phyloP scores from a whole-genome alignment of 129 eudicot species.

The Silybum marianum region DNA sequence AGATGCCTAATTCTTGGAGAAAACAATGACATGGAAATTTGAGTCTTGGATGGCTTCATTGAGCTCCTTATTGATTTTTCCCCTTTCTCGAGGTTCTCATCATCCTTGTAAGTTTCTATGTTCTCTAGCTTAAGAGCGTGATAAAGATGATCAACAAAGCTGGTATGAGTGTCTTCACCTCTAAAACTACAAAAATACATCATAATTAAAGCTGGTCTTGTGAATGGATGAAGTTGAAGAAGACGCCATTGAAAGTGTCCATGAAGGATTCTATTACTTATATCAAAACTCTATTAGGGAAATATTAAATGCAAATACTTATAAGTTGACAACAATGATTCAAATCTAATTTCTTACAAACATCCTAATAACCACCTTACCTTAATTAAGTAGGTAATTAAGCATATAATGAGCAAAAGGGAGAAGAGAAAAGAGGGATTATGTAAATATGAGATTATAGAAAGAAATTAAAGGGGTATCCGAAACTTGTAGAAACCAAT shows the following conservation, averaged over 20 bases:
- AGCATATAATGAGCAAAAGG: too few species aligned
- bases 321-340: background rate
- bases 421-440: too few species aligned
- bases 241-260: background rate
- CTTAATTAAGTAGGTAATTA: too few species aligned
- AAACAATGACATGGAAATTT: background rate
- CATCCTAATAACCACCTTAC: too few species aligned
- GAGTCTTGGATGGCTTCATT: background rate
- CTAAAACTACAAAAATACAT: background rate
- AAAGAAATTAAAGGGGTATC: background rate
- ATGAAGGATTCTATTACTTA: background rate
- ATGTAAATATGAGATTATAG: too few species aligned
- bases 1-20: background rate
- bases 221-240: background rate
- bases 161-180: background rate
- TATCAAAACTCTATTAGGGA: background rate
- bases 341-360: too few species aligned
- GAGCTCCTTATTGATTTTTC: background rate
- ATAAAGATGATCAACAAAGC: background rate
- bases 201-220: background rate
- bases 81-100: background rate
- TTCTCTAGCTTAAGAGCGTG: background rate
- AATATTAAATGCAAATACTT: background rate
- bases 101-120: background rate
- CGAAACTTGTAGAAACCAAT: too few species aligned